Base-by-base conservation (phyloP, 352 stramenopile genomes). In the Phytophthora pistaciae region DNA sequence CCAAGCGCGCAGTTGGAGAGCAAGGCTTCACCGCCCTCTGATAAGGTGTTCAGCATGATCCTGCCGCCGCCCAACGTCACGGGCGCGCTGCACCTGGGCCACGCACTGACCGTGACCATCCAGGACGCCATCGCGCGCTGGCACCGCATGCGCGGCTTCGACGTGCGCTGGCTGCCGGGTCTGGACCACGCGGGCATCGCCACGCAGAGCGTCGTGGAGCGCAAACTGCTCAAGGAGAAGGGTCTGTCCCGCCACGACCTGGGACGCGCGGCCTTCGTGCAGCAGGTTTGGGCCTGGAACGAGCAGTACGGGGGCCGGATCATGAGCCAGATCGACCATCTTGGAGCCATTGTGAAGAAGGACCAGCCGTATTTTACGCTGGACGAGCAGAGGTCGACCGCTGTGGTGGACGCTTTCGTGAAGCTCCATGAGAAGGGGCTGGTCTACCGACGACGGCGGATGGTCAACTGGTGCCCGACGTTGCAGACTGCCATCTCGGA, bases 171-270 rank as follows among this genome's bases (percentile, higher is more conserved):
- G 94, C 88, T 99, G 52, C 96, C 96, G 7, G 96, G 96, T 58
- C 92, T 98, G 7, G 98, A 99, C 79, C 98, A 99, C 75, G 98
- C 98, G 3, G 98, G 98, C 25, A 99, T 99, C 75, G 98, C 98
- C 8, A 99, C 98, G 21, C 98, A 94, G 87, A 98, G 92, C 52
- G 98, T 99, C 0, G 98, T 99, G 5, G 98, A 99, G 86, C 98
- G 99, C 74, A 98, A 99, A 80, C 85, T 99, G 38, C 91, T 94
- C 68, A 99, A 99, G 79, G 96, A 99, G 66, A 74, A 91, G 48
- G 90, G 91, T 8, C 70, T 94, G 27, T 92, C 83, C 9, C 85
- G 91, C 55, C 96, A 99, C 76, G 97, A 99, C 70, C 84, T 99
- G 29, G 98, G 98, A 5, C 91, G 98, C 46, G 96, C 99, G 44